Percentiles rank a stretch among this genome's conserved stretches.
Conservation (phyloP, 2,329 filamentous ascomycete species). For the Trichoderma polysporum region DNA sequence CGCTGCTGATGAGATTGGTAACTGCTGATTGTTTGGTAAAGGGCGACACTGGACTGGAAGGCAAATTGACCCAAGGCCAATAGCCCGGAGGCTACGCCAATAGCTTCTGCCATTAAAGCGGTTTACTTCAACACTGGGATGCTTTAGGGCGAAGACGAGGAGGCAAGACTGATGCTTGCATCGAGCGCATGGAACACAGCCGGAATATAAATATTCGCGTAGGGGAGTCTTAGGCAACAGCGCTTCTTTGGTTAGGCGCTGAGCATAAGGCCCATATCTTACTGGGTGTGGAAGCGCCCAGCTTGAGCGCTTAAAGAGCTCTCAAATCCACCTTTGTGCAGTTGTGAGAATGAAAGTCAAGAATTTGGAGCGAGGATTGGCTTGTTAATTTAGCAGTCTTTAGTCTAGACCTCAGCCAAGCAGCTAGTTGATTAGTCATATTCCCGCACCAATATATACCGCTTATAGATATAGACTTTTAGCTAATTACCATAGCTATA, state of each 20-base stretch:
- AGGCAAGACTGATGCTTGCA: not conserved
- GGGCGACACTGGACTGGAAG: constrained; percentile 38
- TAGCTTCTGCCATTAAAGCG: not conserved
- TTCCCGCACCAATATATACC: not conserved
- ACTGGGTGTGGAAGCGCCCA: not conserved
- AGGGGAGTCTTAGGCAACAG: not conserved
- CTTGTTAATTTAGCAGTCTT: not conserved
- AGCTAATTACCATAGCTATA: too few relatives aligned
- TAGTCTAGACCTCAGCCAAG: not conserved
- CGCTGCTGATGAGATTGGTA: constrained; percentile 32
- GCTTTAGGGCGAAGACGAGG: not conserved
- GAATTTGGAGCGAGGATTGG: not conserved
- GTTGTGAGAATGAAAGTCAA: not conserved
- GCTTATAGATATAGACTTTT: too few relatives aligned
- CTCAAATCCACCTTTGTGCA: not conserved
- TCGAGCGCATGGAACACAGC: not conserved
- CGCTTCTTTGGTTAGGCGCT: not conserved
- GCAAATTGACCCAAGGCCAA: constrained; percentile 40
- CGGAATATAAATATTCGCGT: not conserved
- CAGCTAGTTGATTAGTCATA: not conserved
- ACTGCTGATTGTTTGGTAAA: constrained; percentile 40
- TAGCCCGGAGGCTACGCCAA: constrained; percentile 34
- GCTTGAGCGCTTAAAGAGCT: not conserved
- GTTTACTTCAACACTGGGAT: not conserved
- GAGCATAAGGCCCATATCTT: not conserved